Percentiles rank a stretch among this genome's conserved stretches.
These are phyloP conservation scores for Pichia inconspicua DNA, from an alignment of 1,139 yeast genomes.

Conservation along the genomic window DNA sequence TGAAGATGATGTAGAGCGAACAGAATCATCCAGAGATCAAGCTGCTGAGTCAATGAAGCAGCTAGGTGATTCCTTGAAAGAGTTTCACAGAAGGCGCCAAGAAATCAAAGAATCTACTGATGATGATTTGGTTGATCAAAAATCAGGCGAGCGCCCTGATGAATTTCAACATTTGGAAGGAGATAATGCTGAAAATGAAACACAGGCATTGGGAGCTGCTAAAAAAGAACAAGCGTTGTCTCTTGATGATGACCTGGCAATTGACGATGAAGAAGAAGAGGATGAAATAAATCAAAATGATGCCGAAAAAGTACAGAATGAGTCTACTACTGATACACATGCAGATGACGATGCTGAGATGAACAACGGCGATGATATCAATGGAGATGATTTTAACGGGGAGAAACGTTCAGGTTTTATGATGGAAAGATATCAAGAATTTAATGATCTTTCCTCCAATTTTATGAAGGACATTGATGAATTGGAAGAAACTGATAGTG, in stretches of 20 bases:
- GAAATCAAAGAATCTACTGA: constrained; percentile 64
- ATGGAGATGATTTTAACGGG: constrained; percentile 43
- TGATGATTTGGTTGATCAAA: constrained; percentile 40
- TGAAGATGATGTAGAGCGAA: constrained; percentile 31
- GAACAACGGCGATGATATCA: constrained; percentile 22
- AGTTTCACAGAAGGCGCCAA: constrained; percentile 83
- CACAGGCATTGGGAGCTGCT: constrained; percentile 93
- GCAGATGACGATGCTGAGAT: constrained; percentile 15
- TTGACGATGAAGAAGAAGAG: constrained; percentile 46
- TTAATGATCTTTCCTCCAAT: constrained; percentile 16
- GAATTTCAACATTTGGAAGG: constrained; percentile 92
- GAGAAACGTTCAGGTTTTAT: constrained; percentile 46
- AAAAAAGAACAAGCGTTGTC: constrained; percentile 70
- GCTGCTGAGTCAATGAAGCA: constrained; percentile 81
- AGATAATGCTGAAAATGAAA: constrained; percentile 62
- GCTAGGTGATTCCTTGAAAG: constrained; percentile 84
- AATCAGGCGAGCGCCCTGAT: constrained; percentile 64
- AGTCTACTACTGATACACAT: neutral
- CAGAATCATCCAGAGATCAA: constrained; percentile 59
- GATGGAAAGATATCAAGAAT: constrained; percentile 38
- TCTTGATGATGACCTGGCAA: constrained; percentile 78
- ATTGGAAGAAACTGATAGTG: too few species aligned
- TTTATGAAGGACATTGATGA: too few species aligned
- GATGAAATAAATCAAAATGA: constrained; percentile 21
- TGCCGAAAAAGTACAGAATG: constrained; percentile 13